Conservation (phyloP, 1,284 basidiomycete genomes). For the Pisolithus thermaeus region DNA sequence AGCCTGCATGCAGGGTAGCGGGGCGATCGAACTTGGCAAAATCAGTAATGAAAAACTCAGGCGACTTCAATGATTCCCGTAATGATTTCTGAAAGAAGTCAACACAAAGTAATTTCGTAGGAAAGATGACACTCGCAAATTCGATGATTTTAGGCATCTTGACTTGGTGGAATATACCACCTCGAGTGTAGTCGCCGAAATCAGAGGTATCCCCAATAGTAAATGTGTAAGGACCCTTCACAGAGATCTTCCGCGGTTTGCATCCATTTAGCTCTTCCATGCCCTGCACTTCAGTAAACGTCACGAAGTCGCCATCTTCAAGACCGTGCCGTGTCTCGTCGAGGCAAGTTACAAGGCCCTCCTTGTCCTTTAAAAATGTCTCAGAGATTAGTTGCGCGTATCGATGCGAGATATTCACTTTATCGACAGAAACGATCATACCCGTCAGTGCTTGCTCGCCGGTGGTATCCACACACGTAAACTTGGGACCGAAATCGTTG, state of each 20-base stretch:
- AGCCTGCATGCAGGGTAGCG: conserved; percentile 85
- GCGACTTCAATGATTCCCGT: conserved; percentile 75
- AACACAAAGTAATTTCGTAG: conserved; percentile 2
- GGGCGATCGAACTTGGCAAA: conserved; percentile 98
- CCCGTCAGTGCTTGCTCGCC: conserved; percentile 92
- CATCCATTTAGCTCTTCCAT: conserved; percentile 90
- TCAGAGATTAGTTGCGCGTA: conserved; percentile 1
- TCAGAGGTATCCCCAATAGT: conserved; percentile 85
- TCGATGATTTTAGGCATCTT: conserved; percentile 97
- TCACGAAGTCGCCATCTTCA: conserved; percentile 97
- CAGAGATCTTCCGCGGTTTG: conserved; percentile 86
- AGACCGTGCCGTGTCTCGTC: conserved; percentile 98
- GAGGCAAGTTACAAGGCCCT: conserved; percentile 92
- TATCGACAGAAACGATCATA: conserved; percentile 91
- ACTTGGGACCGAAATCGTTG: conserved; percentile 95
- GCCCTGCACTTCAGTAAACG: conserved; percentile 96
- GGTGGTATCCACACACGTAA: conserved; percentile 92
- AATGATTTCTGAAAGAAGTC: conserved; percentile 74
- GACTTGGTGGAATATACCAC: conserved; percentile 97
- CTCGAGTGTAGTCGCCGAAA: conserved; percentile 77
- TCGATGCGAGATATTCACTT: conserved; percentile 40
- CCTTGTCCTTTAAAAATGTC: conserved; percentile 52
- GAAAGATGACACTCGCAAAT: conserved; percentile 58
- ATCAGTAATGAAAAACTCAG: conserved; percentile 93
- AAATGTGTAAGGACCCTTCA: conserved; percentile 97